A percentile compares a stretch with the other conserved stretches of the same genome.
phyloP scores from a whole-genome alignment of 1,284 basidiomycete species.

The Malassezia sp. region DNA sequence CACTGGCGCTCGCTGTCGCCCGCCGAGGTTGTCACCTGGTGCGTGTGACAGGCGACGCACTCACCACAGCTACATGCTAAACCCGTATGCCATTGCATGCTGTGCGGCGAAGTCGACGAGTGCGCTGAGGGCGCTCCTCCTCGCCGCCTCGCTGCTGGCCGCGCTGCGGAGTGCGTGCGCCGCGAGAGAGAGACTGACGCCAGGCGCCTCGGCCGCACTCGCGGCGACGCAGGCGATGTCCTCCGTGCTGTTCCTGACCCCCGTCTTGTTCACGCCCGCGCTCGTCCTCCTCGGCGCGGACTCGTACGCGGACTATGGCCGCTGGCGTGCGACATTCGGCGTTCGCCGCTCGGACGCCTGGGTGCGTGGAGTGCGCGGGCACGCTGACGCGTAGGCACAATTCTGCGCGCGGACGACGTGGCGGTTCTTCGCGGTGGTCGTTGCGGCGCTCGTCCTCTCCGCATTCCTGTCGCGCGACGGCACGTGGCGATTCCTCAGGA shows the following conservation, averaged over 20 bases:
- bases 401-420: not conserved
- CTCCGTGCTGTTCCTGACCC: constrained; percentile 6
- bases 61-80: constrained; percentile 6
- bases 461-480: constrained; percentile 1
- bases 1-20: not conserved
- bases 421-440: not conserved
- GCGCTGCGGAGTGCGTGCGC: no score
- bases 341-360: constrained; percentile 4
- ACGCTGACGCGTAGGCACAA: no score
- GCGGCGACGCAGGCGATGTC: constrained; percentile 2
- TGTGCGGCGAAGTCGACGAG: constrained; percentile 14
- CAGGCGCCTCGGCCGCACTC: not conserved
- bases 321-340: constrained; percentile 12
- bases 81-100: constrained; percentile 10
- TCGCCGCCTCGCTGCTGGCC: not conserved
- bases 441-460: not conserved
- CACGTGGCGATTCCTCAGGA: constrained; percentile 57
- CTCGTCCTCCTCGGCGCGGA: constrained; percentile 11
- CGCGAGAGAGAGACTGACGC: no score
- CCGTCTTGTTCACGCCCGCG: not conserved
- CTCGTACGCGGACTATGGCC: constrained; percentile 4
- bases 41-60: not conserved
- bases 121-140: constrained; percentile 4
- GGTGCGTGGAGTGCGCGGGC: constrained; percentile 5
- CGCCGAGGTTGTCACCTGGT: constrained; percentile 6